These are phyloP conservation scores for Zygotorulaspora florentina DNA, from an alignment of 805 yeast species.

Conservation along the genomic window DNA sequence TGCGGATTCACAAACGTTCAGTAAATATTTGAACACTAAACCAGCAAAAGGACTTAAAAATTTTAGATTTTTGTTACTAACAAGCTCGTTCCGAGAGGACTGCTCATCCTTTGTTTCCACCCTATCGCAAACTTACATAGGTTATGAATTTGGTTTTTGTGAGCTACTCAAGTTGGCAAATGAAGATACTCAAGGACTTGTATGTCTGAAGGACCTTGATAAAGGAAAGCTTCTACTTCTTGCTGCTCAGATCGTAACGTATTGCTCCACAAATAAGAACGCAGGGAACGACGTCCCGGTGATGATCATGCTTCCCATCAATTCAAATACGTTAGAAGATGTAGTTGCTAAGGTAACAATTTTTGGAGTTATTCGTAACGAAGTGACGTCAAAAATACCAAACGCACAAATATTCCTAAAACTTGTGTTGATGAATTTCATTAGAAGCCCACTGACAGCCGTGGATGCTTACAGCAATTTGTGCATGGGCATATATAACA, in stretches of 20 bases:
- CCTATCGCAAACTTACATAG: constrained; percentile 32
- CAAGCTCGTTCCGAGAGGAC: constrained; percentile 29
- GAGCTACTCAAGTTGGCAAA: constrained; percentile 30
- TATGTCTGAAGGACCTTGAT: constrained; percentile 28
- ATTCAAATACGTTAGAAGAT: constrained; percentile 36
- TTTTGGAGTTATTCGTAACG: constrained; percentile 44
- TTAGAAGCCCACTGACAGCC: constrained; percentile 34
- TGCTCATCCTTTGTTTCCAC: constrained; percentile 30
- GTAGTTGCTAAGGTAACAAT: constrained; percentile 44
- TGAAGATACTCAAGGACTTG: constrained; percentile 29
- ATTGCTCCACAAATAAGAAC: constrained; percentile 31
- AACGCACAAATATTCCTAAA: constrained; percentile 34
- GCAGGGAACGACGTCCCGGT: constrained; percentile 27
- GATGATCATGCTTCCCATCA: constrained; percentile 30
- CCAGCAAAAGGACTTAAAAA: constrained; percentile 50
- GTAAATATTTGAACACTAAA: constrained; percentile 58
- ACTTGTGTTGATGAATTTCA: constrained; percentile 41
- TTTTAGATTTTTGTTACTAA: constrained; percentile 48
- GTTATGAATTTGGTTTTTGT: constrained; percentile 36
- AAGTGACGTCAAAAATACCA: constrained; percentile 32
- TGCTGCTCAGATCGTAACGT: constrained; percentile 41
- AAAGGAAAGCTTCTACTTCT: constrained; percentile 49
- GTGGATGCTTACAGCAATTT: constrained; percentile 38
- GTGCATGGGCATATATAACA: constrained; percentile 54
- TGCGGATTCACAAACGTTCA: constrained; percentile 45